phyloP scores from a whole-genome alignment of 2,329 filamentous ascomycete genomes.

The Cladosporium velox region DNA sequence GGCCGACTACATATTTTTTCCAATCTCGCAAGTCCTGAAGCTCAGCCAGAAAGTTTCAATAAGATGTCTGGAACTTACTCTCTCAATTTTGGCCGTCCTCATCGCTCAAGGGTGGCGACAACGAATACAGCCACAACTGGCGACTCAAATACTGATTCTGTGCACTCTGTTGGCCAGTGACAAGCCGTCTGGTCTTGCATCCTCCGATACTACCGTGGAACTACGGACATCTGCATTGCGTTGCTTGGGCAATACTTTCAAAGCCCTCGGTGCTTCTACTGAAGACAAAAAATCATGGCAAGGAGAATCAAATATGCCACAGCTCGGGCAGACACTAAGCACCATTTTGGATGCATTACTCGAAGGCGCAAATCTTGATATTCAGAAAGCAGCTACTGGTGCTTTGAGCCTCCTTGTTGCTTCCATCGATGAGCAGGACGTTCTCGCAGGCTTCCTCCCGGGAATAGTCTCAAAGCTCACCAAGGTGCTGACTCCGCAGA shows the following conservation, averaged over 20 bases:
- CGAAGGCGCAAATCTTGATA: constrained; percentile 63
- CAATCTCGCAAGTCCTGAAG: constrained; percentile 82
- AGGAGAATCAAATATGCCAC: constrained; percentile 65
- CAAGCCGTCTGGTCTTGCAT: constrained; percentile 58
- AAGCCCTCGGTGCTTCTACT: constrained; percentile 53
- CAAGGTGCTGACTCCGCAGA: constrained; percentile 70
- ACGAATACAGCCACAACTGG: constrained; percentile 69
- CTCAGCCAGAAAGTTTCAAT: constrained; percentile 71
- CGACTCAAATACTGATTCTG: constrained; percentile 81
- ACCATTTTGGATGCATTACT: constrained; percentile 74
- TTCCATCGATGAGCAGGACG: constrained; percentile 69
- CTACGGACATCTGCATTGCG: constrained; percentile 69
- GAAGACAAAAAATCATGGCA: constrained; percentile 52
- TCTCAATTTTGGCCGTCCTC: constrained; percentile 74
- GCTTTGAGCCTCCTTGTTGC: constrained; percentile 64
- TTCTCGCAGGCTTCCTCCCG: constrained; percentile 82
- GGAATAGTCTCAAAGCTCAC: constrained; percentile 81
- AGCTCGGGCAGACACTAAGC: constrained; percentile 79
- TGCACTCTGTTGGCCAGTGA: constrained; percentile 80
- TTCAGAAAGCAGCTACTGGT: constrained; percentile 69
- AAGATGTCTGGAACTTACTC: constrained; percentile 70
- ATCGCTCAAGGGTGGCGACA: constrained; percentile 77
- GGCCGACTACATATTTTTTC: constrained; percentile 94
- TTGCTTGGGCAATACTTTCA: constrained; percentile 68
- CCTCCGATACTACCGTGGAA: constrained; percentile 67